These are phyloP conservation scores for Abrus precatorius DNA, from an alignment of 306 rosid genomes.

Conservation along the genomic window DNA sequence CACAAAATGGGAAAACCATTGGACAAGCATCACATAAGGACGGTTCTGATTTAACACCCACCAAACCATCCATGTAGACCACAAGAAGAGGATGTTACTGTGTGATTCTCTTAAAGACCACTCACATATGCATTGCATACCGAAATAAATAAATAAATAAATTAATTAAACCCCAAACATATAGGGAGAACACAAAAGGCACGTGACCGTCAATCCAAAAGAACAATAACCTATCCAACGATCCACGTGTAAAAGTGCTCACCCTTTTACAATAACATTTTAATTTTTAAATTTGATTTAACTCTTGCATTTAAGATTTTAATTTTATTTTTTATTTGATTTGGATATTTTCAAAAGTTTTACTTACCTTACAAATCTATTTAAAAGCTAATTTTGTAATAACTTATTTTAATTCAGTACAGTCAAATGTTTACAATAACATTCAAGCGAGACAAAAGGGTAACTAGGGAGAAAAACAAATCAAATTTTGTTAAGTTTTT, in stretches of 20 bases:
- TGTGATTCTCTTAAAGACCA: conserved; percentile 12
- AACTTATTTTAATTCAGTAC: no score
- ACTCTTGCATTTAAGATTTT: not conserved
- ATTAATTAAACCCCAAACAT: no score
- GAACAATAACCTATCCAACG: conserved; percentile 31
- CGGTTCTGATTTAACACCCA: conserved; percentile 11
- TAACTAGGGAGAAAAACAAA: no score
- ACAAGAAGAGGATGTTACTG: conserved; percentile 15
- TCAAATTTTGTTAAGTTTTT: no score
- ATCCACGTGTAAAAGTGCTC: conserved; percentile 54
- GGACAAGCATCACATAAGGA: not conserved
- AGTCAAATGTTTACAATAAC: no score
- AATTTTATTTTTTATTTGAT: no score
- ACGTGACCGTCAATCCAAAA: conserved; percentile 56
- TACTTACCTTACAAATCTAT: no score
- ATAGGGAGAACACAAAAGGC: conserved; percentile 45
- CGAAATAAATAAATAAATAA: not conserved
- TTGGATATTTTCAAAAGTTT: no score
- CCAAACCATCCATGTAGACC: conserved; percentile 4
- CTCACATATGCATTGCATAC: not conserved
- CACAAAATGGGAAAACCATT: not conserved
- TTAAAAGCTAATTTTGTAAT: no score
- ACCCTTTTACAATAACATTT: not conserved
- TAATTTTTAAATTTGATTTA: no score
- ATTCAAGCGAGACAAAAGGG: no score